Conservation (phyloP, 495 filamentous ascomycete species). For the Penicillium lividum region DNA sequence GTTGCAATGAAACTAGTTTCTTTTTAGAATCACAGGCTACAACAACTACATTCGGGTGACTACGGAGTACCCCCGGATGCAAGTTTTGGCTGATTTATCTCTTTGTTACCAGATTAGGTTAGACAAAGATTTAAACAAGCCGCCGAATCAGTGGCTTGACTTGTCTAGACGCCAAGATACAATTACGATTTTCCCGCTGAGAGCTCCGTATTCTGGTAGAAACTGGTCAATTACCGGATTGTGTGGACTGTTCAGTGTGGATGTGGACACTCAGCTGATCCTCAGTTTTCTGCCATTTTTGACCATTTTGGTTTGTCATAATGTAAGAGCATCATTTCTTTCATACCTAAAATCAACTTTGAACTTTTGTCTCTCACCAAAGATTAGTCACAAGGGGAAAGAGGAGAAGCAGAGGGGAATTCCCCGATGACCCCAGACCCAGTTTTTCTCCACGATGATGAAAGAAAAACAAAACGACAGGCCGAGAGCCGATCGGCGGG, state of each 20-base stretch:
- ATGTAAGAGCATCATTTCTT: too few relatives aligned
- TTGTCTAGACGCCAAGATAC: not conserved
- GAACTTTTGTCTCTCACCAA: too few relatives aligned
- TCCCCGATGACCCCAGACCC: not conserved
- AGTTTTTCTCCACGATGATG: not conserved
- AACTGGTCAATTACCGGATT: too few relatives aligned
- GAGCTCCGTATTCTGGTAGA: not conserved
- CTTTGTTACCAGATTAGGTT: not conserved
- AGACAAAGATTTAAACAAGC: not conserved
- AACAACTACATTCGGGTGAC: too few relatives aligned
- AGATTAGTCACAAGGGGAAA: too few relatives aligned
- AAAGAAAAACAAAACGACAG: slow-evolving; percentile 12
- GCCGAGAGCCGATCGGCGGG: slow-evolving; percentile 20
- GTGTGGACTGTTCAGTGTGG: too few relatives aligned
- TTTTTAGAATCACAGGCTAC: too few relatives aligned
- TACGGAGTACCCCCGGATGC: too few relatives aligned
- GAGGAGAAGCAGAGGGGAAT: not conserved
- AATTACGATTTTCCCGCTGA: not conserved
- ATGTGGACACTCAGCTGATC: too few relatives aligned
- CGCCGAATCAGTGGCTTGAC: not conserved
- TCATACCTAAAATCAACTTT: not conserved
- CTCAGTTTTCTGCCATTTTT: not conserved
- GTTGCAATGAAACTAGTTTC: too few relatives aligned
- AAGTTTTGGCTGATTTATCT: too few relatives aligned
- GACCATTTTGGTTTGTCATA: too few relatives aligned